phyloP scores from a whole-genome alignment of 148 eudicot species.

The Chenopodium album region DNA sequence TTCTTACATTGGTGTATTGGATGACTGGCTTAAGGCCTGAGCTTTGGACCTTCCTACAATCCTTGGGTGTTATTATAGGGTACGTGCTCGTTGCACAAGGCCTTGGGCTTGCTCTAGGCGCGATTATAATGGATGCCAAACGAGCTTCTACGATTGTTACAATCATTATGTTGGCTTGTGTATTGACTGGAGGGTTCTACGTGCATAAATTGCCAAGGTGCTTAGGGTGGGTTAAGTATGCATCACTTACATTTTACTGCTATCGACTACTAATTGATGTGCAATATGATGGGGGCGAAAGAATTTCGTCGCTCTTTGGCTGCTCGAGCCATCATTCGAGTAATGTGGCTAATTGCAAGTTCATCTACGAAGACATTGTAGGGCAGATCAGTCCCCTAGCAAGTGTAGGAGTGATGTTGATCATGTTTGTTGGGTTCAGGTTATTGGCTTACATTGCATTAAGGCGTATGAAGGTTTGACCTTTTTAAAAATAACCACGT shows the following conservation, averaged over 20 bases:
- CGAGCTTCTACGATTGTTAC: constrained; percentile 82
- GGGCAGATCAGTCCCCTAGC: constrained; percentile 58
- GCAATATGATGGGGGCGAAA: constrained; percentile 70
- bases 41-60: constrained; percentile 45
- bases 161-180: constrained; percentile 78
- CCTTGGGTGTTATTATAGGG: constrained; percentile 52
- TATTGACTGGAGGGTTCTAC: constrained; percentile 84
- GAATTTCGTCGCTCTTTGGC: constrained; percentile 43
- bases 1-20: constrained; percentile 67
- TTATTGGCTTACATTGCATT: constrained; percentile 66
- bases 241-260: constrained; percentile 58
- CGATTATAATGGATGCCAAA: constrained; percentile 88
- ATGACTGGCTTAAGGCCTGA: constrained; percentile 73
- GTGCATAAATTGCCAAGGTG: constrained; percentile 75
- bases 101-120: constrained; percentile 80
- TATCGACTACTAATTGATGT: constrained; percentile 71
- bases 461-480: constrained; percentile 47
- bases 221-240: constrained; percentile 73
- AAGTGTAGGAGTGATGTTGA: constrained; percentile 44
- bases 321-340: constrained; percentile 33
- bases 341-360: constrained; percentile 49
- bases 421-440: constrained; percentile 68
- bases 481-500: neutral
- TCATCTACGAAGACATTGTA: constrained; percentile 61
- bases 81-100: constrained; percentile 88